Evolutionary conservation across 2,329 filamentous ascomycete species (phyloP).

Genomic region (Ascochyta clinopodiicola): DNA sequence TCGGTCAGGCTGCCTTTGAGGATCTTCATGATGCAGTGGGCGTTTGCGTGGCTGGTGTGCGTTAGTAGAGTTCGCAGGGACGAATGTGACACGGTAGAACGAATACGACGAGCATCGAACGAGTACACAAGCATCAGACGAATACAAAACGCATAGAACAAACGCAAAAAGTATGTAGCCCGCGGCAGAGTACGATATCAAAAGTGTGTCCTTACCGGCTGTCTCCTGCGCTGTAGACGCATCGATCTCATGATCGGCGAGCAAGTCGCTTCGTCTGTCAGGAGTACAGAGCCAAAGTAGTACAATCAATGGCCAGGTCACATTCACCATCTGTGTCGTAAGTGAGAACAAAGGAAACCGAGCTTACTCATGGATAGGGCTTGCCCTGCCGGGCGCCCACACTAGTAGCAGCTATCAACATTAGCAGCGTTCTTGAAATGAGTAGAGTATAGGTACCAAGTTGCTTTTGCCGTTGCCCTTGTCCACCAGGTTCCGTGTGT

Average conservation of each 20-base stretch:
- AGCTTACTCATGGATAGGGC: constrained; percentile 77
- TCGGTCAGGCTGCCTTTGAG: constrained; percentile 80
- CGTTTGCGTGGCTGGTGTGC: constrained; percentile 61
- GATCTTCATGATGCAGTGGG: constrained; percentile 92
- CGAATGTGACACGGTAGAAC: not conserved
- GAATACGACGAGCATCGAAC: too few relatives aligned
- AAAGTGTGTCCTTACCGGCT: constrained; percentile 33
- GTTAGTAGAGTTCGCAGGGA: constrained; percentile 5
- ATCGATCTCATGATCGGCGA: constrained; percentile 39
- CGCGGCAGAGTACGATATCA: constrained; percentile 3
- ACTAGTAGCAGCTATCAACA: constrained; percentile 76
- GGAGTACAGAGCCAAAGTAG: constrained; percentile 24
- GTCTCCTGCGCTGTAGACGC: constrained; percentile 36
- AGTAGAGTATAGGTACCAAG: constrained; percentile 56
- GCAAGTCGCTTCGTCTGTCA: constrained; percentile 39
- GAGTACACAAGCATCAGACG: too few relatives aligned
- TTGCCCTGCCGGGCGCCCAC: constrained; percentile 84
- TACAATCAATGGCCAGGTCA: constrained; percentile 1
- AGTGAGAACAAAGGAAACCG: constrained; percentile 13
- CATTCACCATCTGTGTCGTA: constrained; percentile 42
- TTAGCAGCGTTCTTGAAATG: constrained; percentile 9
- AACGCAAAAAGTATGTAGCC: not conserved
- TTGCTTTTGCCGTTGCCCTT: constrained; percentile 85
- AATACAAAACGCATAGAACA: not conserved
- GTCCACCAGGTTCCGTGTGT: constrained; percentile 89